phyloP scores from a whole-genome alignment of 805 yeast species.

The Suhomyces kilbournensis region DNA sequence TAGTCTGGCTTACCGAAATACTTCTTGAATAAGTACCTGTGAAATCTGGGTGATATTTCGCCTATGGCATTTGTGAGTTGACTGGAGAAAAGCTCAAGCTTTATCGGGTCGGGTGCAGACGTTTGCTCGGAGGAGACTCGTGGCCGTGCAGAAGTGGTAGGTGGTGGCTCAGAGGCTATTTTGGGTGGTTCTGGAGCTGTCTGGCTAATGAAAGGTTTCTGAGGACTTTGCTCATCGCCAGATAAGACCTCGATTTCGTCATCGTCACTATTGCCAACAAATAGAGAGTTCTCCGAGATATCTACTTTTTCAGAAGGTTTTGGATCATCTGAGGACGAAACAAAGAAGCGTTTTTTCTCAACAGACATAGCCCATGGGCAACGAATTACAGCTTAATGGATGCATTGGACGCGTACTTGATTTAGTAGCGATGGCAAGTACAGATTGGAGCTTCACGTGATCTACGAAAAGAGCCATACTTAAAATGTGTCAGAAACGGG shows the following conservation, averaged over 20 bases:
- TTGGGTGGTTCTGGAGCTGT: background rate
- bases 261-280: constrained; percentile 4
- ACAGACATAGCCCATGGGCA: background rate
- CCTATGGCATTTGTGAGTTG: constrained; percentile 15
- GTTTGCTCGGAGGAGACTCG: background rate
- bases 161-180: background rate
- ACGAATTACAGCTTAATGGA: background rate
- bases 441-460: background rate
- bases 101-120: background rate
- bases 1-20: constrained; percentile 11
- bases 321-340: background rate
- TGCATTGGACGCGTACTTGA: background rate
- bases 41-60: constrained; percentile 5
- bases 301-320: background rate
- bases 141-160: background rate
- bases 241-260: constrained; percentile 1
- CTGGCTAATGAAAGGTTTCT: background rate
- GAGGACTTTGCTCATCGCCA: background rate
- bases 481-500: background rate
- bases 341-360: constrained; percentile 3
- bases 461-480: background rate
- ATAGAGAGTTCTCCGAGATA: background rate
- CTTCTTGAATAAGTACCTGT: constrained; percentile 13
- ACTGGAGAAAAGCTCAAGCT: constrained; percentile 11
- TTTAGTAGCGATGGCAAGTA: background rate